Evolutionary conservation across 441 rosid species (phyloP), one percentile per base, ranked within the genome.

Genomic region (Pelargonium fulgidum): DNA sequence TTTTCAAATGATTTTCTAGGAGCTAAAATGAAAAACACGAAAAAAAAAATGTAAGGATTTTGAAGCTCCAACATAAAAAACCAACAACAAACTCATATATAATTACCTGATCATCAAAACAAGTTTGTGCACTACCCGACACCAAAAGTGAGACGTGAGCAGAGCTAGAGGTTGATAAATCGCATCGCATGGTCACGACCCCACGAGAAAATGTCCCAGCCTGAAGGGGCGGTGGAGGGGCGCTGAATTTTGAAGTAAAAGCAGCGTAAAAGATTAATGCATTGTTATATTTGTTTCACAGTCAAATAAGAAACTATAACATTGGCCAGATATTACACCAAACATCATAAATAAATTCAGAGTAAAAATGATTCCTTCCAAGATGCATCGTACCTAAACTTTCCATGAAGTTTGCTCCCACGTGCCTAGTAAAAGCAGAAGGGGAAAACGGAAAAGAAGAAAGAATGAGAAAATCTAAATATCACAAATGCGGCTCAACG

Each of bases 161-260:
- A 2, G 62, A 56, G 9, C 26, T 56, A 19, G 62, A 56, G 62
- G 62, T 56, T 56, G 62, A 56, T 22, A 56, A 20, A 22, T 56
- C 62, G 19, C 62, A 56, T 19, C 62, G 62, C 62, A 56, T 56
- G 62, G 62, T 56, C 26, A 56, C 62, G 3, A 56, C 62, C 17
- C 62, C 62, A 56, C 62, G 62, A 56, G 62, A 56, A 56, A 56
- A 56, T 17, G 62, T 56, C 8, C 62, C 62, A 2, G 62, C 62
- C 62, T 56, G 62, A 56, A 56, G 62, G 4, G 62, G 62, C 26
- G 62, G 62, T 17, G 62, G 62, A 17, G 62, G 62, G 62, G 62
- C 62, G 24, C 62, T 56, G 62, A 7, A 17, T 56, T 19, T 8
- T 17, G n/a, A n/a, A n/a, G n/a, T n/a, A n/a, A n/a, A 19, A 13